phyloP scores from a whole-genome alignment of 1,284 basidiomycete genomes.

The Neotropicomus parvogracilis region DNA sequence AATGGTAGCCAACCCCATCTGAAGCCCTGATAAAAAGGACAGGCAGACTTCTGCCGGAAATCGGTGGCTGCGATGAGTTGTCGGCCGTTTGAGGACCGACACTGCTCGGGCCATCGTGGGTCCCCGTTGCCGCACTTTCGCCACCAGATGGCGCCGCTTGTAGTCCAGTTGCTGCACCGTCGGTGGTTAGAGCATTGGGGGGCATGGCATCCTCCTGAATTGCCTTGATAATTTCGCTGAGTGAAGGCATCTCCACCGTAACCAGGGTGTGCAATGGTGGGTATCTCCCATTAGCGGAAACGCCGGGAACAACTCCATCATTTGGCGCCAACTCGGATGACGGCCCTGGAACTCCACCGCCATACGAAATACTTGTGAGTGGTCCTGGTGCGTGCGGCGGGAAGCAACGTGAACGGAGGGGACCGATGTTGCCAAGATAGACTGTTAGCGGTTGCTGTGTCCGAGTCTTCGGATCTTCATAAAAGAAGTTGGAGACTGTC shows the following conservation, averaged over 20 bases:
- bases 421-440: slow-evolving; percentile 87
- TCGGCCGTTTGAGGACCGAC: slow-evolving; percentile 20
- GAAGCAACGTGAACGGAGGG: slow-evolving; percentile 68
- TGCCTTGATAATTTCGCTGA: slow-evolving; percentile 68
- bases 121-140: slow-evolving; percentile 17
- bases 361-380: slow-evolving; percentile 57
- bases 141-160: slow-evolving; percentile 31
- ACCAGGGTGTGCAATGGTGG: slow-evolving; percentile 68
- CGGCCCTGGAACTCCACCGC: slow-evolving; percentile 37
- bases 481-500: slow-evolving; percentile 82
- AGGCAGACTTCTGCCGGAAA: slow-evolving; percentile 63
- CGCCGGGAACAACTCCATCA: slow-evolving; percentile 29
- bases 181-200: slow-evolving; percentile 32
- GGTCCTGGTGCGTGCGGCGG: slow-evolving; percentile 65
- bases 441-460: slow-evolving; percentile 74
- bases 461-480: slow-evolving; percentile 63
- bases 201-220: slow-evolving; percentile 64
- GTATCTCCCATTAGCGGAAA: slow-evolving; percentile 42
- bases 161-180: slow-evolving; percentile 35
- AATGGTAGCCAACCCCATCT: slow-evolving; percentile 81
- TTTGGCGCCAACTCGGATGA: slow-evolving; percentile 33
- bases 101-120: slow-evolving; percentile 22
- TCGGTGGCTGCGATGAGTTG: slow-evolving; percentile 41
- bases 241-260: slow-evolving; percentile 72
- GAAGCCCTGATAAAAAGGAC: slow-evolving; percentile 70